Evolutionary conservation across 176 grass and related monocot species (phyloP), one percentile per base, ranked within the genome.

Genomic region (Echinochloa phyllopogon): DNA sequence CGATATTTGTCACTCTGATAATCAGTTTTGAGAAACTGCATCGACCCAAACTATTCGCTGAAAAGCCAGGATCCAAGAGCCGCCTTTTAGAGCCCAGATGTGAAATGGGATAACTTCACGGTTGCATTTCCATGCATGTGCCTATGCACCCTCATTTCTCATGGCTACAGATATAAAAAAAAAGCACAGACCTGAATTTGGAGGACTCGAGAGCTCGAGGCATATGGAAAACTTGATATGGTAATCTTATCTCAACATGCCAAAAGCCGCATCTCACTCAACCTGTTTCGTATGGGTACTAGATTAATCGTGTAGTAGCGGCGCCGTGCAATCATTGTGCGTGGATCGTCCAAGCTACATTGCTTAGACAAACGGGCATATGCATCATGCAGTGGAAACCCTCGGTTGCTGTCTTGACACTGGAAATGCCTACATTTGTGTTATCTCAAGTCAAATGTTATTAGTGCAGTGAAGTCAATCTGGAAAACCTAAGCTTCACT

Each of bases 401-500:
- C 10, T 52, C 8, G 42, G 20, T 60, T 77, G 56, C 21, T 29
- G 56, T 60, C 20, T 59, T 27, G 56, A 51, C 27, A 52, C 6
- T 36, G 24, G 27, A 25, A 45, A 43, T 42, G 6, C 29, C 29
- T 33, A 33, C 29, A 33, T 33, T 33, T 16, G 10, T 16, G 42
- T 16, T 37, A 60, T 77, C 57, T 44, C 14, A 63, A 47, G 56
- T 62, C 75, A 62, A 78, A 78, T 29, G 21, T 4, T 61, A 45
- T 40, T 62, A 18, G 55, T 77, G 53, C 55, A 18, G 39, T 44
- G 56, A 61, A 77, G 55, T 77, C 75, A 63, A 78, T 78, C 39
- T 7, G 40, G 62, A 62, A 77, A 78, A 14, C 7, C 55, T 29
- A 0, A 78, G 29, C 56, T 45, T 62, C 24, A 78, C 75, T 78